phyloP scores from a whole-genome alignment of 2,329 filamentous ascomycete species.

The Fusarium xyrophilum region DNA sequence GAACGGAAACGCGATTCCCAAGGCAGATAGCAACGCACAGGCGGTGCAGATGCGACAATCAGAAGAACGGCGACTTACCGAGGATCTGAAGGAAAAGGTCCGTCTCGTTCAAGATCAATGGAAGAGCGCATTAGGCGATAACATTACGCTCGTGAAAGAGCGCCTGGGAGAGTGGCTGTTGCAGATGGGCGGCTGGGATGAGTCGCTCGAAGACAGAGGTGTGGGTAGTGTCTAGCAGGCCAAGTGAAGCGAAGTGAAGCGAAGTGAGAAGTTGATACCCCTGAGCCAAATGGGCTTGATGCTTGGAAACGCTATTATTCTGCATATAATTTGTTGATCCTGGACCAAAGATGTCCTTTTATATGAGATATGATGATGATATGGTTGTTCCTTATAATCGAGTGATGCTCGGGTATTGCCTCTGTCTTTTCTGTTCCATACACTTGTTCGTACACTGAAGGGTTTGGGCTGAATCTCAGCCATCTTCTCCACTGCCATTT shows the following conservation, averaged over 20 bases:
- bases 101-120: constrained; percentile 90
- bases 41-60: constrained; percentile 65
- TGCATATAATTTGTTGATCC: constrained; percentile 32
- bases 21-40: constrained; percentile 48
- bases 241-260: background rate
- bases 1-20: constrained; percentile 43
- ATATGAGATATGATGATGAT: constrained; percentile 32
- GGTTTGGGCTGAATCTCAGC: background rate
- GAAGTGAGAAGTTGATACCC: constrained; percentile 43
- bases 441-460: constrained; percentile 31
- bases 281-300: constrained; percentile 25
- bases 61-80: constrained; percentile 76
- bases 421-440: constrained; percentile 16
- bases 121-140: constrained; percentile 82
- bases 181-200: constrained; percentile 87
- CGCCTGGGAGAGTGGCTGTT: constrained; percentile 76
- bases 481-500: background rate
- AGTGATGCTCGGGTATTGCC: constrained; percentile 21
- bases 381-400: constrained; percentile 1
- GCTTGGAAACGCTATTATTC: constrained; percentile 30
- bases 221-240: constrained; percentile 53
- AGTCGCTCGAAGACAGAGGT: constrained; percentile 68
- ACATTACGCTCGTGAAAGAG: constrained; percentile 75
- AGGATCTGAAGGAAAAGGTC: constrained; percentile 92
- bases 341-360: constrained; percentile 9